A percentile compares a stretch with the other conserved stretches of the same genome.
Conservation (phyloP, 2,329 filamentous ascomycete species). For the Scedosporium boydii region DNA sequence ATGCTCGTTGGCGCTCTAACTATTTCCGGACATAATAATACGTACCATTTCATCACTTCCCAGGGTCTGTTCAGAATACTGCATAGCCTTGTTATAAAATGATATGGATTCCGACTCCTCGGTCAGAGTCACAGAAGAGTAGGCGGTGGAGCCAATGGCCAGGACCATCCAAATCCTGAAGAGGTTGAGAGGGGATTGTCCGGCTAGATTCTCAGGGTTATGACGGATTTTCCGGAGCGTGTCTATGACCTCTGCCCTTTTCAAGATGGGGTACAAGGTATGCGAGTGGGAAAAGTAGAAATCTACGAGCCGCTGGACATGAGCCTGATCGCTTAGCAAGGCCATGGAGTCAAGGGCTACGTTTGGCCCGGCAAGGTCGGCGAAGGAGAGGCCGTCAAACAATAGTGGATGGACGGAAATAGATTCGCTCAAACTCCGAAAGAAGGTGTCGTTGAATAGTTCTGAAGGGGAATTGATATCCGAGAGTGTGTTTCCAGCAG, state of each 20-base stretch:
- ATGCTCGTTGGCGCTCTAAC: not conserved
- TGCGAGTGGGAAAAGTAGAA: constrained; percentile 38
- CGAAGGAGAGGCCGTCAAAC: constrained; percentile 19
- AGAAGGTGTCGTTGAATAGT: constrained; percentile 14
- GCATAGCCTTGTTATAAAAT: constrained; percentile 33
- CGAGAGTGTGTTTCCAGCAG: constrained; percentile 9
- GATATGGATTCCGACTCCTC: constrained; percentile 31
- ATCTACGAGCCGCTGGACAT: constrained; percentile 22
- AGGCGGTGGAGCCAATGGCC: constrained; percentile 34
- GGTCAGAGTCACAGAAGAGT: constrained; percentile 29
- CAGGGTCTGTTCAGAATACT: constrained; percentile 28
- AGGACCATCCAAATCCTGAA: constrained; percentile 39
- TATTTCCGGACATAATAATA: not conserved
- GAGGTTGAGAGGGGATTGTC: constrained; percentile 22
- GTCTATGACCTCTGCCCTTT: constrained; percentile 22
- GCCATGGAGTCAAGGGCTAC: constrained; percentile 10
- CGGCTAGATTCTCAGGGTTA: constrained; percentile 17
- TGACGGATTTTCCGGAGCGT: constrained; percentile 20
- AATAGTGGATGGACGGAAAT: constrained; percentile 18
- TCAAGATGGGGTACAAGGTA: constrained; percentile 34
- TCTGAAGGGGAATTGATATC: constrained; percentile 17
- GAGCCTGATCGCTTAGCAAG: constrained; percentile 14
- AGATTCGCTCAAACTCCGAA: constrained; percentile 15
- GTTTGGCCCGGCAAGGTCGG: constrained; percentile 16
- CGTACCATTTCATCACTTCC: constrained; percentile 28